Evolutionary conservation across 352 stramenopile genomes (phyloP), one percentile per base, ranked within the genome.

Genomic region (Globisporangium uncinulatum): DNA sequence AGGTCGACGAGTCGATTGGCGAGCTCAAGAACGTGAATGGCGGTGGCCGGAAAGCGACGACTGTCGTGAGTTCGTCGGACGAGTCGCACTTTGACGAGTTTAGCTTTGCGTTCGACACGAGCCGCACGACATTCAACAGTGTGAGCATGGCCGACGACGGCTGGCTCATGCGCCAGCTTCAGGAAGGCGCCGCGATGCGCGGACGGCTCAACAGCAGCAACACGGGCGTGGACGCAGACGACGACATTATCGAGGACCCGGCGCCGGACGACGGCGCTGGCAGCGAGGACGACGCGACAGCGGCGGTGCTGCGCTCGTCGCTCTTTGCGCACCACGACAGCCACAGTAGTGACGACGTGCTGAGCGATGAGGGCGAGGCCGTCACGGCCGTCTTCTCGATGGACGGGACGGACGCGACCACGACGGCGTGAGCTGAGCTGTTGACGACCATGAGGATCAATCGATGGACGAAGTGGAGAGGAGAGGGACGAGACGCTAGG

Each of bases 61-160:
- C 69, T 32, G 47, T 69, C 21, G 31, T 62, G 1, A 75, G 61
- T 11, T 57, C 56, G 32, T 76, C 66, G 24, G 76, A 87, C 51
- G 74, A 87, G 57, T 87, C 79, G 9, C 79, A 95, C 65, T 93
- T 95, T 54, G 85, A 93, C 58, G 85, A 93, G 58, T 95, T 95
- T 59, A 92, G 79, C 67, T 95, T 95, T 60, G 81, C 76, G 32
- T 93, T 90, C 57, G 85, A 95, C 66, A 86, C 68, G 49, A 89
- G 62, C 57, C 81, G 83, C 52, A 65, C 79, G 34, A 93, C 80
- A 49, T 87, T 92, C 46, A 78, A 92, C 49, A 74, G 82, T 9
- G 61, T 91, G 11, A 89, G 73, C 51, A 93, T 93, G 83, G 83
- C 80, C 9, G 83, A 93, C 55, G 80, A 93, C 59, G 83, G 83